Percentiles rank a stretch among this genome's conserved stretches.
Evolutionary conservation across 768 basidiomycete genomes (phyloP).

Genomic region (Termitomyces sp.): DNA sequence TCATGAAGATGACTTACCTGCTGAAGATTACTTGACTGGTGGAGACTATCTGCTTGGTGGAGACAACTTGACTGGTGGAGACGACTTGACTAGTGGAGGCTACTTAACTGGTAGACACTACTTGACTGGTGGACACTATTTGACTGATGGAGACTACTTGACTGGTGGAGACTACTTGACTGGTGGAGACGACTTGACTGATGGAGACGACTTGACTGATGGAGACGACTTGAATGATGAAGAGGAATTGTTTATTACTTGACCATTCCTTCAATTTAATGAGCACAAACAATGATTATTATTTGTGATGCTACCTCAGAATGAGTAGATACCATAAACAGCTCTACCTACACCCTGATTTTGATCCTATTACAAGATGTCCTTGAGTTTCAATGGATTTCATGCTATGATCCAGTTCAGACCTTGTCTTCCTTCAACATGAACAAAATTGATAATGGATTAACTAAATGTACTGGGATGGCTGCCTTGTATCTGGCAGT

Average conservation of each 20-base stretch:
- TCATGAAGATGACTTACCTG: conserved; percentile 15
- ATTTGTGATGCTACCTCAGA: neutral
- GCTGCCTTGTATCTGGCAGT: too few species aligned
- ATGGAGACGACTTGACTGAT: conserved; percentile 11
- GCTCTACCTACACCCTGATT: neutral
- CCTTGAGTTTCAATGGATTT: conserved; percentile 49
- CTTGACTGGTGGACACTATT: conserved; percentile 15
- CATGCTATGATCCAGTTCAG: conserved; percentile 47
- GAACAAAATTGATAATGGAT: too few species aligned
- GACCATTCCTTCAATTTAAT: neutral
- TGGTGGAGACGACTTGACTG: conserved; percentile 16
- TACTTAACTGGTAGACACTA: neutral
- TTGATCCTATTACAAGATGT: conserved; percentile 12
- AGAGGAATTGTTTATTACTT: neutral
- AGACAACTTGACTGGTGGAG: neutral
- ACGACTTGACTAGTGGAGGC: conserved; percentile 14
- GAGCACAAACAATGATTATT: neutral
- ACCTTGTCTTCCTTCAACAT: conserved; percentile 36
- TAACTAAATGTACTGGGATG: too few species aligned
- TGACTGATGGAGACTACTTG: neutral
- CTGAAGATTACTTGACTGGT: conserved; percentile 6
- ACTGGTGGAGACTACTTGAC: neutral
- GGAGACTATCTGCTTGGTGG: conserved; percentile 20
- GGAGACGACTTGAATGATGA: conserved; percentile 13
- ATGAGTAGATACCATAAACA: neutral